phyloP scores from a whole-genome alignment of 129 eudicot genomes.

The Rutidosis leptorrhynchoides region DNA sequence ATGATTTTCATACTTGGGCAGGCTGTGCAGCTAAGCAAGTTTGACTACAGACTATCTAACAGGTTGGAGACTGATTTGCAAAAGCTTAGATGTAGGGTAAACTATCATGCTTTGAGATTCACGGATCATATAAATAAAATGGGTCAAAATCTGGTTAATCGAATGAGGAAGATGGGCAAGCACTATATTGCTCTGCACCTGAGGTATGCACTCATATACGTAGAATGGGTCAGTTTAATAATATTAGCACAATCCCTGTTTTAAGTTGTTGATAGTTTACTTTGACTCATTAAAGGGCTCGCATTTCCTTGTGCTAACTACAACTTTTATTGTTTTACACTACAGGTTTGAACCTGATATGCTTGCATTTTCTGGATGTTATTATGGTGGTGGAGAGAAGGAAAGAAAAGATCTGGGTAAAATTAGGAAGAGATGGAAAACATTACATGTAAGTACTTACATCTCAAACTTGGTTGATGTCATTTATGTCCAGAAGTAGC shows the following conservation, averaged over 20 bases:
- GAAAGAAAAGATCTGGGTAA: slow-evolving; percentile 72
- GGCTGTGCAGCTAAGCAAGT: slow-evolving; percentile 85
- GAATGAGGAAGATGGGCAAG: slow-evolving; percentile 67
- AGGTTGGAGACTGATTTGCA: slow-evolving; percentile 66
- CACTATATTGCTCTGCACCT: slow-evolving; percentile 82
- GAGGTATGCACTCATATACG: slow-evolving; percentile 62
- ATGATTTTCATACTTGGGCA: slow-evolving; percentile 30
- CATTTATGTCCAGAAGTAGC: slow-evolving; percentile 4
- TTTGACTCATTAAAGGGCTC: slow-evolving; percentile 8
- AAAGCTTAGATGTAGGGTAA: slow-evolving; percentile 88
- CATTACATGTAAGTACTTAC: slow-evolving; percentile 69
- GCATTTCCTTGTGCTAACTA: slow-evolving; percentile 32
- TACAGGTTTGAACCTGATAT: slow-evolving; percentile 96
- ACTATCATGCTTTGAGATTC: slow-evolving; percentile 80
- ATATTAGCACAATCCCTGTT: slow-evolving; percentile 11
- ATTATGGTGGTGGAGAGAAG: slow-evolving; percentile 90
- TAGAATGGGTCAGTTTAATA: neutral
- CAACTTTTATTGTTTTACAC: slow-evolving; percentile 17
- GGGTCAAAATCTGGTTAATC: slow-evolving; percentile 64
- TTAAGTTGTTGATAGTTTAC: slow-evolving; percentile 3
- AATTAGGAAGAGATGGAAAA: slow-evolving; percentile 87
- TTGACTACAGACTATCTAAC: slow-evolving; percentile 86
- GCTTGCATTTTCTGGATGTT: slow-evolving; percentile 99
- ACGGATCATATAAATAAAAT: slow-evolving; percentile 68
- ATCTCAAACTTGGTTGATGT: slow-evolving; percentile 14